Base-by-base conservation (phyloP, 2,329 filamentous ascomycete genomes). In the Aspergillus pseudoterreus region DNA sequence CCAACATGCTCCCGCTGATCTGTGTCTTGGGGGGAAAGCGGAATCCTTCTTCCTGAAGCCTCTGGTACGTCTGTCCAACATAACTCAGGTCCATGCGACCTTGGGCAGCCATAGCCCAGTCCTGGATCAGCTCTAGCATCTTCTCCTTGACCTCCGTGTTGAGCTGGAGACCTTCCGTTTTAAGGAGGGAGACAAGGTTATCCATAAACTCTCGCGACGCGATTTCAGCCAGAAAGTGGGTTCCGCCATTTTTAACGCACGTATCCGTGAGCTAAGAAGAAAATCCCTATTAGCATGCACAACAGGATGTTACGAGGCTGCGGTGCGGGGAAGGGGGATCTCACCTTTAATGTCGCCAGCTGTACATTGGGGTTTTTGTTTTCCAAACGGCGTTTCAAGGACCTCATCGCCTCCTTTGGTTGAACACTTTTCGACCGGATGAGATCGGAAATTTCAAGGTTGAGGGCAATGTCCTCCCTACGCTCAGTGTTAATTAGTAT, bases 181-280 rank as follows among this genome's bases (percentile, higher is more conserved):
- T 92, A 30, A 99, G 80, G 14, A 99, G 80, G 32, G 92, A 96
- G 15, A 90, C 87, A 47, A 99, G 76, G 68, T 96, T 96, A 74
- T 99, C 94, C 88, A 99, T 95, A 67, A 97, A 99, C 75, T 99
- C 94, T 57, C 92, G 85, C 15, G 92, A 96, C 38, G 94, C 92
- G 62, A 99, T 94, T 75, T 99, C 94, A 59, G 86, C 82, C 45
- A 99, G 85, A 72, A 99, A 99, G 73, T 99, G 94, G 36, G 87
- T 83, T 61, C 94, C 94, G 53, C 94, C 94, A 78, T 99, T 99
- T 77, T 99, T 99, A 55, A 97, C 91, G 69, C 94, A 99, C 1
- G 94, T 97, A 75, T 99, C 94, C 59, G 92, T 96, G 64, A 99
- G 86, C 90, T 86, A 61, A 17, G 32, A 21, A 10, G 21, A 8